Conservation (phyloP, 352 stramenopile species). For the Pelagophyceae sp. region DNA sequence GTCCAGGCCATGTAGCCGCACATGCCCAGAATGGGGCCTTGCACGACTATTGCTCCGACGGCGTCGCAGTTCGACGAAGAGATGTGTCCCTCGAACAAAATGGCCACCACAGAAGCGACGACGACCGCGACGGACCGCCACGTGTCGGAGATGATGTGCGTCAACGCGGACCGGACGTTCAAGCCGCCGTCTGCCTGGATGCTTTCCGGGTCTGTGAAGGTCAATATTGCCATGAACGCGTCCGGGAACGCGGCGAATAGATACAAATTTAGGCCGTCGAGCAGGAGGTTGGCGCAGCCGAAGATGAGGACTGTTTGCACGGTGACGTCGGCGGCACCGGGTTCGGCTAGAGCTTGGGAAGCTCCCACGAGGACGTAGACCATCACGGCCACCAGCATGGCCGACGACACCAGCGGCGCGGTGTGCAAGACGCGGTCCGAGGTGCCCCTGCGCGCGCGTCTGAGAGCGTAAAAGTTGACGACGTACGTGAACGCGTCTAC, state of each 20-base stretch:
- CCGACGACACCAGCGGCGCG: not conserved
- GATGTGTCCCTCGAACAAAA: not conserved
- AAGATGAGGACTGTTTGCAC: conserved; percentile 11
- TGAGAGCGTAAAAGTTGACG: not conserved
- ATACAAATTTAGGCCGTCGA: not conserved
- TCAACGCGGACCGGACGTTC: conserved; percentile 3
- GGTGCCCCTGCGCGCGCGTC: not conserved
- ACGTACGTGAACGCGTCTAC: not conserved
- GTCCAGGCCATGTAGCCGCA: not conserved
- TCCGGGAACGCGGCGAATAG: conserved; percentile 1
- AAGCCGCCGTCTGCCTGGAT: not conserved
- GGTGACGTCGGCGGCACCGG: not conserved
- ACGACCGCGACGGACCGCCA: not conserved
- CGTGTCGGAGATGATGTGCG: conserved; percentile 6
- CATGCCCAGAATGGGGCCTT: conserved; percentile 3
- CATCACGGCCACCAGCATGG: not conserved
- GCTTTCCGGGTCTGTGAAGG: not conserved
- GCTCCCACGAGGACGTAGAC: conserved; percentile 1
- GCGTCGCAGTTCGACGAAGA: not conserved
- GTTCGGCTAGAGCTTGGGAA: not conserved
- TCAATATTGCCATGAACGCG: not conserved
- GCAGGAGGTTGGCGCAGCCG: not conserved
- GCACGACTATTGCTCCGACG: conserved; percentile 1
- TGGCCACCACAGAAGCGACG: not conserved
- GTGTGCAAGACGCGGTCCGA: no score